A percentile compares a stretch with the other conserved stretches of the same genome.
These are phyloP conservation scores for Candida pseudofarinosa DNA, from an alignment of 805 yeast species.

Conservation along the genomic window DNA sequence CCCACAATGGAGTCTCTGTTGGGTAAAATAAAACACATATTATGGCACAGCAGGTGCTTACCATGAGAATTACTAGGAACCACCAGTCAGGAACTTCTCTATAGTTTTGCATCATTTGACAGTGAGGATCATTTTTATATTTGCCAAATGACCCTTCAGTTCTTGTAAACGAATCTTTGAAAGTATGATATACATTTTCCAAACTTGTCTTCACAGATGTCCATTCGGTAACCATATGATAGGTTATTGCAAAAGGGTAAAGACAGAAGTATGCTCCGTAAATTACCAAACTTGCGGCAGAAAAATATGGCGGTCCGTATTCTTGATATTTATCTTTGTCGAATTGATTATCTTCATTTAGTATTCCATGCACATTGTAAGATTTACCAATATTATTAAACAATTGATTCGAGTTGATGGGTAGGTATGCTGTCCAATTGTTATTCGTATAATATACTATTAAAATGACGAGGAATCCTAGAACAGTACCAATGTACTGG, in stretches of 20 bases:
- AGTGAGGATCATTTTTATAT: constrained; percentile 47
- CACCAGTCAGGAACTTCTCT: constrained; percentile 76
- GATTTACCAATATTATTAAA: constrained; percentile 49
- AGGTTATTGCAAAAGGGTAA: constrained; percentile 53
- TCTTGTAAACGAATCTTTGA: constrained; percentile 16
- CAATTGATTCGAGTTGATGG: constrained; percentile 48
- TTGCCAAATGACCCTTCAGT: constrained; percentile 18
- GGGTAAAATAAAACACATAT: constrained; percentile 44
- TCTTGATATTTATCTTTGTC: constrained; percentile 44
- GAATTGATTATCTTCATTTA: constrained; percentile 40
- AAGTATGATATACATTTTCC: constrained; percentile 27
- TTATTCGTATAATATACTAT: constrained; percentile 43
- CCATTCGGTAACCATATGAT: constrained; percentile 46
- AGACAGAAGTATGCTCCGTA: constrained; percentile 56
- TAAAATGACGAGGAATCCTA: constrained; percentile 31
- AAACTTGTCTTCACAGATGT: constrained; percentile 36
- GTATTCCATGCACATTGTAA: constrained; percentile 44
- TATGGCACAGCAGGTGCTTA: constrained; percentile 42
- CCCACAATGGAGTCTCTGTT: constrained; percentile 61
- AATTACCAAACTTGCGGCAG: constrained; percentile 57
- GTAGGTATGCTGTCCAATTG: constrained; percentile 48
- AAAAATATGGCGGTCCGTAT: constrained; percentile 65
- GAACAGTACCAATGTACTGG: constrained; percentile 32
- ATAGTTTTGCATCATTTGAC: constrained; percentile 54
- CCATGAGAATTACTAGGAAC: constrained; percentile 46